phyloP scores from a whole-genome alignment of 208 protist genomes.

The Wallacemonas collosoma region DNA sequence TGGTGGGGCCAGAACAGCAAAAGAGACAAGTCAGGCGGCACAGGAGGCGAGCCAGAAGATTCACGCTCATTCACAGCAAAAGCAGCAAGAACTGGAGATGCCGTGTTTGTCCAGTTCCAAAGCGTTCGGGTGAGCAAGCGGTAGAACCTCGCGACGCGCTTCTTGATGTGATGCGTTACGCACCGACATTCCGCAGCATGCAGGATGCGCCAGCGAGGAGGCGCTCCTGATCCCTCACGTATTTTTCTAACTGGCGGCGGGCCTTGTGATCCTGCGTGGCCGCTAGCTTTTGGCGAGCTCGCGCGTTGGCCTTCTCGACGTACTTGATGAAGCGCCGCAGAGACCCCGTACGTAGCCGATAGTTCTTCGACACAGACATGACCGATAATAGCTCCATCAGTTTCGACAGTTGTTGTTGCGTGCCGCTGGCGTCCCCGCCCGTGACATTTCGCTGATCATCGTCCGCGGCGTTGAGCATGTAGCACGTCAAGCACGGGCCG shows the following conservation, averaged over 20 bases:
- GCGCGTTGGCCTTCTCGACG: conserved; percentile 50
- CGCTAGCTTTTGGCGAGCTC: conserved; percentile 39
- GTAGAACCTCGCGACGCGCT: too few species aligned
- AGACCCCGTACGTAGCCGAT: conserved; percentile 72
- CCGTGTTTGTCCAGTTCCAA: too few species aligned
- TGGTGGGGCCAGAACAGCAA: background rate
- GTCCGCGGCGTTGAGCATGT: conserved; percentile 70
- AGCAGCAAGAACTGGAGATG: background rate
- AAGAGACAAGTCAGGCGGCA: background rate
- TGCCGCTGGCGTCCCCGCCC: conserved; percentile 5
- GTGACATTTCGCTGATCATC: conserved; percentile 31
- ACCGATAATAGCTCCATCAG: conserved; percentile 44
- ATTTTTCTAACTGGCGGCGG: conserved; percentile 47
- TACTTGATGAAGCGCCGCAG: conserved; percentile 76
- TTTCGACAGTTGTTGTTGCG: conserved; percentile 25
- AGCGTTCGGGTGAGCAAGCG: too few species aligned
- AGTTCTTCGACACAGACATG: conserved; percentile 60
- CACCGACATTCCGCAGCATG: conserved; percentile 40
- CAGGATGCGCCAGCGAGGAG: conserved; percentile 47
- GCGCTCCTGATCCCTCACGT: conserved; percentile 61
- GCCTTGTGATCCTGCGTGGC: conserved; percentile 37
- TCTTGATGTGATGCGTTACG: background rate
- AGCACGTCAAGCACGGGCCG: conserved; percentile 69
- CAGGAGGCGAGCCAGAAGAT: background rate
- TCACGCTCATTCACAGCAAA: background rate